These are phyloP conservation scores for Lachancea thermotolerans DNA, from an alignment of 805 yeast species.

Conservation along the genomic window DNA sequence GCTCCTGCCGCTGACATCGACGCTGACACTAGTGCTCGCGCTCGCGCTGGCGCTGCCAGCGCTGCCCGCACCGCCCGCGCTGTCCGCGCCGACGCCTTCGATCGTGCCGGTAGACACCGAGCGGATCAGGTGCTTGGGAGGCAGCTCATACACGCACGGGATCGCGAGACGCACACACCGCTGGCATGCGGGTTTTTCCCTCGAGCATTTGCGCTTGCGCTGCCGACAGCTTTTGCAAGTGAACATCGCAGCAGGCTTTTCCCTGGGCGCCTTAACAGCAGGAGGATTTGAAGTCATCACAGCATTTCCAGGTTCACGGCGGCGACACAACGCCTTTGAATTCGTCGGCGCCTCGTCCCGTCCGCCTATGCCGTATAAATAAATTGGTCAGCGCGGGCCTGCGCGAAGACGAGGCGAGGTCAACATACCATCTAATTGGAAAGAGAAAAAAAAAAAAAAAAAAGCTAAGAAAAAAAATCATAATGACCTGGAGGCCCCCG, in stretches of 20 bases:
- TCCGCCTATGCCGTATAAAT: too few species aligned
- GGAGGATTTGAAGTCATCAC: background rate
- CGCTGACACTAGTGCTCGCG: background rate
- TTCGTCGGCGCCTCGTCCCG: background rate
- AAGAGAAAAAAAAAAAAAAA: too few species aligned
- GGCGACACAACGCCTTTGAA: background rate
- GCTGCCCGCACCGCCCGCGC: background rate
- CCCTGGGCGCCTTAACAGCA: background rate
- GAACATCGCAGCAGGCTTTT: slow-evolving; percentile 15
- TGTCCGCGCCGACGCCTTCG: background rate
- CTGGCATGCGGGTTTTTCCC: slow-evolving; percentile 28
- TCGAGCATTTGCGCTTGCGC: slow-evolving; percentile 31
- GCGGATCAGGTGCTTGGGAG: slow-evolving; percentile 10
- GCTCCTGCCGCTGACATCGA: background rate
- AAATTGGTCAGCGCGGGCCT: too few species aligned
- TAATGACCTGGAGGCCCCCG: too few species aligned
- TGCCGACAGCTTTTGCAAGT: slow-evolving; percentile 31
- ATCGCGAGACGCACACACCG: slow-evolving; percentile 25
- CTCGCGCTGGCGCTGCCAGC: background rate
- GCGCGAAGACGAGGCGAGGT: too few species aligned
- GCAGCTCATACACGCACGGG: slow-evolving; percentile 28
- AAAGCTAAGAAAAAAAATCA: too few species aligned
- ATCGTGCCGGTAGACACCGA: background rate
- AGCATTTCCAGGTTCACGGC: background rate
- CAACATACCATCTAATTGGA: too few species aligned